These are phyloP conservation scores for Talaromyces funiculosus DNA, from an alignment of 2,329 filamentous ascomycete species.

Conservation along the genomic window DNA sequence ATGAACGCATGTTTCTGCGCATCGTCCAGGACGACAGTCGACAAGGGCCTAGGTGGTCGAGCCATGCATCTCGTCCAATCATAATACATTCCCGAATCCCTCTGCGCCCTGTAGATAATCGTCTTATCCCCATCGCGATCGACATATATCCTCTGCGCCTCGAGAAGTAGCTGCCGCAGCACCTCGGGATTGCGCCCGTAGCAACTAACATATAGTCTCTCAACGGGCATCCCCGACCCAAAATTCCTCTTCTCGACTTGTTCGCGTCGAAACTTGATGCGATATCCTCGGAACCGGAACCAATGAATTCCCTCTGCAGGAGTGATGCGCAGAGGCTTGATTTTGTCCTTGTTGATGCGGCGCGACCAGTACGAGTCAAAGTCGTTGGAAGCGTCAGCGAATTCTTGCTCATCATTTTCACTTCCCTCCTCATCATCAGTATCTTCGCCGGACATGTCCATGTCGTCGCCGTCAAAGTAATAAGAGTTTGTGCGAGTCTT, in stretches of 20 bases:
- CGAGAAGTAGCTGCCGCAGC: conserved; percentile 29
- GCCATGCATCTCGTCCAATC: conserved; percentile 36
- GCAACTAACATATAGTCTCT: conserved; percentile 31
- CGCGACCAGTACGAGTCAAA: conserved; percentile 39
- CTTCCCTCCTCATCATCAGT: conserved; percentile 31
- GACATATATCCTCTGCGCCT: conserved; percentile 33
- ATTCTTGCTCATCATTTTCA: conserved; percentile 30
- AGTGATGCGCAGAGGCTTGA: conserved; percentile 49
- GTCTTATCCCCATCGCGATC: conserved; percentile 32
- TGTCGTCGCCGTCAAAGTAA: conserved; percentile 21
- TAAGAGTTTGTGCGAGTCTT: conserved; percentile 43
- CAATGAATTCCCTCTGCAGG: conserved; percentile 62
- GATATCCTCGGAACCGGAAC: conserved; percentile 59
- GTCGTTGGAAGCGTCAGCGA: conserved; percentile 40
- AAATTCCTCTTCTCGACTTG: conserved; percentile 21
- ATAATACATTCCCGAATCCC: conserved; percentile 16
- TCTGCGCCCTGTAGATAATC: conserved; percentile 34
- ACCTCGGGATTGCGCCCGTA: conserved; percentile 30
- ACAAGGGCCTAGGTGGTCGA: conserved; percentile 47
- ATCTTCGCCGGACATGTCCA: conserved; percentile 24
- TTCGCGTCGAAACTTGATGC: conserved; percentile 40
- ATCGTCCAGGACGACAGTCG: conserved; percentile 50
- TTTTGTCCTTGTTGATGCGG: conserved; percentile 33
- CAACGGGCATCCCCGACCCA: conserved; percentile 21
- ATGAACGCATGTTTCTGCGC: conserved; percentile 47